Percentiles rank a stretch among this genome's conserved stretches.
phyloP scores from a whole-genome alignment of 148 eudicot genomes.

The Suaeda aralocaspica region DNA sequence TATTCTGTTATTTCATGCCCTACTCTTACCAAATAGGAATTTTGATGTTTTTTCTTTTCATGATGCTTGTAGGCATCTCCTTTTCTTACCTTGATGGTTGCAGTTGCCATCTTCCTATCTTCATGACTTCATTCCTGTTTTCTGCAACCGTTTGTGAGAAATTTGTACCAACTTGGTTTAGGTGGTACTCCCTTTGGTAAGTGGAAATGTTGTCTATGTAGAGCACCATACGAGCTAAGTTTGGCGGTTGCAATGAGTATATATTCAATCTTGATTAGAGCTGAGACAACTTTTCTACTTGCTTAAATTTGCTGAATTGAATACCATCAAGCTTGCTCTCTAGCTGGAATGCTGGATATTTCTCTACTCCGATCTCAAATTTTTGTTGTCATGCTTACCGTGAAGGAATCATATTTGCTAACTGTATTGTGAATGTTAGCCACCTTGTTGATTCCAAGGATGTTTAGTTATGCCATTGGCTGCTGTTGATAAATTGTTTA shows the following conservation, averaged over 20 bases:
- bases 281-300: no score
- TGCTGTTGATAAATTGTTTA: no score
- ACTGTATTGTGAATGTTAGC: no score
- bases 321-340: no score
- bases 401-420: no score
- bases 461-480: no score
- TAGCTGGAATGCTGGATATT: no score
- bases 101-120: background rate
- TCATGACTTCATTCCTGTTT: background rate
- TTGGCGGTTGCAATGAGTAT: background rate
- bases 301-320: no score
- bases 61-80: background rate
- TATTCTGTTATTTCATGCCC: background rate
- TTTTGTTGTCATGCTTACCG: no score
- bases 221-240: background rate
- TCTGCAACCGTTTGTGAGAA: background rate
- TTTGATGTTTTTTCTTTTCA: background rate
- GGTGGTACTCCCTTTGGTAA: background rate
- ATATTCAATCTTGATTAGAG: no score
- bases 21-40: background rate
- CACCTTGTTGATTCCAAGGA: no score
- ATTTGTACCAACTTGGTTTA: background rate
- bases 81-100: constrained; percentile 1
- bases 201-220: background rate
- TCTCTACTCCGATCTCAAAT: no score